Evolutionary conservation across 2,329 filamentous ascomycete genomes (phyloP).

Genomic region (Taxawa tesnikishii): DNA sequence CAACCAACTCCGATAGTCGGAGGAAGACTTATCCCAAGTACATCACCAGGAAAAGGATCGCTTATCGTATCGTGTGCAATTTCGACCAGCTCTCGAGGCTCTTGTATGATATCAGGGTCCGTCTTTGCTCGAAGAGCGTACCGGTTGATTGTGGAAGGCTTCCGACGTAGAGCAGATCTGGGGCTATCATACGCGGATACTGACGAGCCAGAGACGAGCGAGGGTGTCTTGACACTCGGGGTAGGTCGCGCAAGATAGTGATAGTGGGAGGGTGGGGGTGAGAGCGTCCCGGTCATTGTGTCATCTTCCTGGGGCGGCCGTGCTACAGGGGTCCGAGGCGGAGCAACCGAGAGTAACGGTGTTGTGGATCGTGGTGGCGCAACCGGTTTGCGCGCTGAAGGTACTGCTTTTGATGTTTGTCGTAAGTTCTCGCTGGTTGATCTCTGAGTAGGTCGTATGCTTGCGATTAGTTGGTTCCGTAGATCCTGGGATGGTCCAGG

Average conservation of each 20-base stretch:
- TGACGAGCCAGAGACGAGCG: conserved; percentile 36
- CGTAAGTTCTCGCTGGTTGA: background rate
- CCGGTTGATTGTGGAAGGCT: conserved; percentile 30
- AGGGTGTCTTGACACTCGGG: conserved; percentile 28
- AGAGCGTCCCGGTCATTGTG: background rate
- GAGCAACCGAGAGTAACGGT: background rate
- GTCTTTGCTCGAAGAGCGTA: conserved; percentile 13
- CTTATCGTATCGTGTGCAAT: conserved; percentile 1
- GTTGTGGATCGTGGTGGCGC: background rate
- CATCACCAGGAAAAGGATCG: conserved; percentile 5
- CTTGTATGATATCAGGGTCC: conserved; percentile 8
- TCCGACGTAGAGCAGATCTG: conserved; percentile 29
- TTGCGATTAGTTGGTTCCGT: background rate
- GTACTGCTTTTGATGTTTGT: background rate
- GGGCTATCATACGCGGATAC: conserved; percentile 34
- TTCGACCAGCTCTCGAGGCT: conserved; percentile 8
- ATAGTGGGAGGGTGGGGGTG: background rate
- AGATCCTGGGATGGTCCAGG: background rate
- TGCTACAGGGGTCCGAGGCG: background rate
- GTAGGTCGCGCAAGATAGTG: conserved; percentile 4
- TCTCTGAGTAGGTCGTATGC: background rate
- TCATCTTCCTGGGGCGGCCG: background rate
- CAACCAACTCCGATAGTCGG: conserved; percentile 4
- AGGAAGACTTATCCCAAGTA: conserved; percentile 6
- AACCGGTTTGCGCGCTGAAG: background rate